phyloP scores from a whole-genome alignment of 192 early-diverging fungal genomes.

The Coemansia sp. region DNA sequence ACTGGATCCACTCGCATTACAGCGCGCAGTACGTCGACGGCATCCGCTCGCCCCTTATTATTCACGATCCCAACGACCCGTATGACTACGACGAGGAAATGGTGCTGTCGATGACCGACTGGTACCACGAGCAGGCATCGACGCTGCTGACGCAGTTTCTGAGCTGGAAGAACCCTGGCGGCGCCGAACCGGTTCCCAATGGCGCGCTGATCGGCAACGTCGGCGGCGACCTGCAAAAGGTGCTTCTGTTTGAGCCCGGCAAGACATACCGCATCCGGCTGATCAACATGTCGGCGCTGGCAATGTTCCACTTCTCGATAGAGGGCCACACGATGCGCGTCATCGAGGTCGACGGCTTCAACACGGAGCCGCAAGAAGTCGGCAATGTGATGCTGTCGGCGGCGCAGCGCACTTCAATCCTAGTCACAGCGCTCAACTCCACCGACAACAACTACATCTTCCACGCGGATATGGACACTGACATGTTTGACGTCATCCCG shows the following conservation, averaged over 20 bases:
- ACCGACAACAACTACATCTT: slow-evolving; percentile 65
- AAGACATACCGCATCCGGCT: slow-evolving; percentile 84
- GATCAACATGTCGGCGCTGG: slow-evolving; percentile 77
- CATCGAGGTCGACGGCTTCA: slow-evolving; percentile 79
- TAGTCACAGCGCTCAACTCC: slow-evolving; percentile 69
- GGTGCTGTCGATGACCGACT: slow-evolving; percentile 66
- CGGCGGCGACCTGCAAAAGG: slow-evolving; percentile 28
- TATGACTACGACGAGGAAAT: slow-evolving; percentile 71
- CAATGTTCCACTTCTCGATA: slow-evolving; percentile 75
- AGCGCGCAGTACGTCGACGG: slow-evolving; percentile 80
- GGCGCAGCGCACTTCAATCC: slow-evolving; percentile 79
- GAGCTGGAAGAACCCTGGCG: slow-evolving; percentile 62
- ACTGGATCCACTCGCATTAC: slow-evolving; percentile 81
- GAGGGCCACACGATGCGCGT: slow-evolving; percentile 75
- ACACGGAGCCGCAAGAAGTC: slow-evolving; percentile 59
- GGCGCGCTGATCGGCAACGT: slow-evolving; percentile 66
- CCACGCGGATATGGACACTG: slow-evolving; percentile 72
- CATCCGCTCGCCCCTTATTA: slow-evolving; percentile 67
- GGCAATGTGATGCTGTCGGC: slow-evolving; percentile 61
- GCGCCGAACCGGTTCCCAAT: slow-evolving; percentile 67
- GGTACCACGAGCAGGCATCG: slow-evolving; percentile 68
- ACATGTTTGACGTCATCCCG: slow-evolving; percentile 73
- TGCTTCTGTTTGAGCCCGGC: slow-evolving; percentile 63
- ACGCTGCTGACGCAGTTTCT: slow-evolving; percentile 59
- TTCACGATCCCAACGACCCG: slow-evolving; percentile 60